Conservation (phyloP, 2,329 filamentous ascomycete species). For the Trichoderma oligosporum region DNA sequence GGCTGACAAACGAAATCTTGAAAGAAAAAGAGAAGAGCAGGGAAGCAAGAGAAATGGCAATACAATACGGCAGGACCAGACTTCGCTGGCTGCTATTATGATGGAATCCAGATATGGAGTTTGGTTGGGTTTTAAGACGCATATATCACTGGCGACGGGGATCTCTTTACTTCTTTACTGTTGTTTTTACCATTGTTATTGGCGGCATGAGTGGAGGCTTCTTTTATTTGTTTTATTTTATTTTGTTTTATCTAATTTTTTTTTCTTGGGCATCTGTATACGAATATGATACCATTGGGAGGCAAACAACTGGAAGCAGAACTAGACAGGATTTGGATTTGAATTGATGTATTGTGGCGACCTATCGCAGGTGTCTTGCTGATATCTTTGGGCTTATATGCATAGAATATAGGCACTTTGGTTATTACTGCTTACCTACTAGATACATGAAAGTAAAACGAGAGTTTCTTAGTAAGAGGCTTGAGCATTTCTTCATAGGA, state of each 20-base stretch:
- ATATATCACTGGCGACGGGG: constrained; percentile 15
- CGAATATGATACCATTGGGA: constrained; percentile 18
- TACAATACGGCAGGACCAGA: neutral
- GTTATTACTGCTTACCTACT: neutral
- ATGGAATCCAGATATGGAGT: constrained; percentile 11
- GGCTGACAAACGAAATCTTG: neutral
- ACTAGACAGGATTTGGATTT: too few relatives aligned
- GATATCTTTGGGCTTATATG: neutral
- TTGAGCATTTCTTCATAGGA: too few relatives aligned
- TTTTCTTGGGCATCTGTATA: constrained; percentile 14
- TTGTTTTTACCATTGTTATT: neutral
- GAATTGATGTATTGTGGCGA: constrained; percentile 5
- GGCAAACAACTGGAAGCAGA: constrained; percentile 2
- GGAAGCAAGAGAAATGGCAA: neutral
- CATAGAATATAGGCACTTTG: neutral
- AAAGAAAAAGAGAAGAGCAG: neutral
- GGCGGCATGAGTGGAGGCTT: neutral
- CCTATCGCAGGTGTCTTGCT: neutral
- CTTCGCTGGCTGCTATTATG: neutral
- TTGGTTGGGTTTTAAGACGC: constrained; percentile 13
- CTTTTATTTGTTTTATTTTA: neutral
- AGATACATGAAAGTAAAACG: too few relatives aligned
- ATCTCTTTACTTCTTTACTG: neutral
- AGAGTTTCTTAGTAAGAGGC: too few relatives aligned
- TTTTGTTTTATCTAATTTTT: neutral